Percentiles rank a stretch among this genome's conserved stretches.
Conservation (phyloP, 306 rosid genomes). For the Elaeagnus macrophylla region DNA sequence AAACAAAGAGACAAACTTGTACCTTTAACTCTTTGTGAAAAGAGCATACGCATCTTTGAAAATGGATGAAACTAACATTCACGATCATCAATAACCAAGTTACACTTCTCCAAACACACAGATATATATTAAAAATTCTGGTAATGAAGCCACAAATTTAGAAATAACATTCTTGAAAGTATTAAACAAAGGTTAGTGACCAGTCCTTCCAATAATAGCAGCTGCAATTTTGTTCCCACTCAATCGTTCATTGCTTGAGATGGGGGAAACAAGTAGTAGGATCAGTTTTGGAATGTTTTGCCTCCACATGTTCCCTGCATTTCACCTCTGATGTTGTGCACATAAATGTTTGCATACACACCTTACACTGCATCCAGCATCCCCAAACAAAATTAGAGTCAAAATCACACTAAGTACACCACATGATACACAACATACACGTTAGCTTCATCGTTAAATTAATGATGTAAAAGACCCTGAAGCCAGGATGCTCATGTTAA, state of each 20-base stretch:
- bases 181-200: constrained; percentile 20
- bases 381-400: neutral
- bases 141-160: neutral
- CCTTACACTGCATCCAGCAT: constrained; percentile 44
- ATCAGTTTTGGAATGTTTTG: constrained; percentile 60
- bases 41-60: neutral
- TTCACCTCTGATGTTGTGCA: constrained; percentile 60
- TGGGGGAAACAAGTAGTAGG: constrained; percentile 42
- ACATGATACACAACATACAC: neutral
- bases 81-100: constrained; percentile 16
- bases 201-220: constrained; percentile 11
- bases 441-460: neutral
- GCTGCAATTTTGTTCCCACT: neutral
- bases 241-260: constrained; percentile 33
- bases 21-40: no score
- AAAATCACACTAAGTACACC: neutral
- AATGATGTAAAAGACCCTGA: neutral
- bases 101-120: constrained; percentile 6
- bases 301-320: constrained; percentile 65
- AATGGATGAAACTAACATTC: neutral
- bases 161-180: constrained; percentile 14
- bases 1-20: no score
- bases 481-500: no score
- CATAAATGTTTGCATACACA: constrained; percentile 63
- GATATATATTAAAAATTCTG: constrained; percentile 17